Percentiles rank a stretch among this genome's conserved stretches.
Evolutionary conservation across 2,329 filamentous ascomycete species (phyloP).

Genomic region (Parastagonospora nodorum): DNA sequence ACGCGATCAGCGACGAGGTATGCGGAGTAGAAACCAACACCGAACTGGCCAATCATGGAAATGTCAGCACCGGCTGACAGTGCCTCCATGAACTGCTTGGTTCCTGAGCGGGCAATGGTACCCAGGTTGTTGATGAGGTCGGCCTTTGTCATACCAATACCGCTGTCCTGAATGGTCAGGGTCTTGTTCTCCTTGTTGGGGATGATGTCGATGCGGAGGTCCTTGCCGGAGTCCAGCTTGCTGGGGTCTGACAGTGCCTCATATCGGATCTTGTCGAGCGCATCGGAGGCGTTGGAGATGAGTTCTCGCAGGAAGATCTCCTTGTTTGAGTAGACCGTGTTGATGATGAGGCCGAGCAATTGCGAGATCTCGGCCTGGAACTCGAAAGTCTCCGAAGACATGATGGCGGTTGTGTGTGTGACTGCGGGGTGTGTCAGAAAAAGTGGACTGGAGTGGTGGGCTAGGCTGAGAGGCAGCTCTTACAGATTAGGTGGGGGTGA

Average conservation of each 20-base stretch:
- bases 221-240: constrained; percentile 97
- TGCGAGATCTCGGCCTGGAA: constrained; percentile 99
- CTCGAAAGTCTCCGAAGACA: constrained; percentile 95
- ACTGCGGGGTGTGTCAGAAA: constrained; percentile 9
- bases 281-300: constrained; percentile 98
- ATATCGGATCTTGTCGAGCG: constrained; percentile 99
- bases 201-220: constrained; percentile 98
- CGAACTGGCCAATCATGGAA: constrained; percentile 99
- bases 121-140: constrained; percentile 99
- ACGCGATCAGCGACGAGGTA: constrained; percentile 99
- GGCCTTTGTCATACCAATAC: constrained; percentile 99
- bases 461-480: constrained; percentile 21
- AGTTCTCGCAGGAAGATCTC: constrained; percentile 99
- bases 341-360: constrained; percentile 99
- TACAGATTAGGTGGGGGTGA: constrained; percentile 30
- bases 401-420: constrained; percentile 55
- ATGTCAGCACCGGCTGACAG: constrained; percentile 97
- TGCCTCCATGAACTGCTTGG: constrained; percentile 99
- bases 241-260: constrained; percentile 94
- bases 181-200: constrained; percentile 98
- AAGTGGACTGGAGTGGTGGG: constrained; percentile 5
- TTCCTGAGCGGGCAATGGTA: constrained; percentile 98
- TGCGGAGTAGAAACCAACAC: constrained; percentile 99
- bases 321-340: constrained; percentile 99
- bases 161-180: constrained; percentile 93